Base-by-base conservation (phyloP, 2,329 filamentous ascomycete genomes). In the Acrocalymma vagum region DNA sequence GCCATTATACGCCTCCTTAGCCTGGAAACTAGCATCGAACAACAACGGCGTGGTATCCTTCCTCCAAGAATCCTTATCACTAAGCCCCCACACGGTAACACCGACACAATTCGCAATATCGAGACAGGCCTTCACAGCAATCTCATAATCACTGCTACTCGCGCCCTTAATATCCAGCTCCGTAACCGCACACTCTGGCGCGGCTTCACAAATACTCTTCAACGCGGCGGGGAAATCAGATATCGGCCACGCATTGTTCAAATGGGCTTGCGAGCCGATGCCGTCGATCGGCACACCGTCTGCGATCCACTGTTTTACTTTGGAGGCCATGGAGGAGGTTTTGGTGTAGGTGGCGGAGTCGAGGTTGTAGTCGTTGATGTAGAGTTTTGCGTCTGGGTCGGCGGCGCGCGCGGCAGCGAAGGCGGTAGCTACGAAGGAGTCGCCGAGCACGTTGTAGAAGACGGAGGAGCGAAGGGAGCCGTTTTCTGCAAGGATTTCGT, bases 311-410 rank as follows among this genome's bases (percentile, higher is more conserved):
- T 83, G 79, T 59, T 80, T 79, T 52, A 90, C 85, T 57, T 84
- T 73, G 23, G 61, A 64, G 4, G 79, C 74, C 73, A 86, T 81
- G 30, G 70, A 75, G 11, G 66, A 71, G 4, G 75, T 75, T 74
- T 90, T 90, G 49, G 78, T 72, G 56, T 79, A 78, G 51, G 55
- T 76, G 13, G 84, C 77, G 28, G 68, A 74, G 70, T 87, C 85
- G 36, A 87, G 78, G 72, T 77, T 78, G 63, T 76, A 78, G 60
- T 90, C 86, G 69, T 90, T 91, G 72, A 90, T 87, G 74, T 88
- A 91, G 25, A 90, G 76, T 70, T 85, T 86, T 3, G 83, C 85
- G 40, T 69, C 58, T 3, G 86, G 84, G 63, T 90, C 87, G 10
- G 84, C 85, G 7, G 76, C 75, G 35, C 81, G 79, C 14, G 87